A percentile compares a stretch with the other conserved stretches of the same genome.
Conservation (phyloP, 1,139 yeast genomes). For the Pichia sp. region DNA sequence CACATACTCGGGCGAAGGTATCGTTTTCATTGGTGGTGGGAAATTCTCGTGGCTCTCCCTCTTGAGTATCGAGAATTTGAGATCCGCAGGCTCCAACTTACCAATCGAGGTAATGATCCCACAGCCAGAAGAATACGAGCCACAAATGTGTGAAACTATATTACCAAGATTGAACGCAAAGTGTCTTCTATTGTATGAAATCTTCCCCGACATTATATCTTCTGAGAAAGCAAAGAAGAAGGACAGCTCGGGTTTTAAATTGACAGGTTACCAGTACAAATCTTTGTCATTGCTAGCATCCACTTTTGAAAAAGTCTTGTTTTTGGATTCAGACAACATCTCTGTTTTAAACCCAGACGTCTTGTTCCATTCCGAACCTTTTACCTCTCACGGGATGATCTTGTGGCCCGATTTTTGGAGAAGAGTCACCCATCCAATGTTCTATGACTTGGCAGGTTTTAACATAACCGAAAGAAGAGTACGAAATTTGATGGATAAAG, state of each 20-base stretch:
- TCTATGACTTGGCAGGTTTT: slow-evolving; percentile 50
- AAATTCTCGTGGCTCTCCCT: slow-evolving; percentile 53
- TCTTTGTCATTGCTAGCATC: slow-evolving; percentile 53
- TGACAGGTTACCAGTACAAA: slow-evolving; percentile 53
- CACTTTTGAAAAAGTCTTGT: slow-evolving; percentile 51
- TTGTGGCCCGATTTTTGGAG: slow-evolving; percentile 72
- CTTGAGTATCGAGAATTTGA: slow-evolving; percentile 47
- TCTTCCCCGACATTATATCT: slow-evolving; percentile 30
- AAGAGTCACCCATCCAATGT: slow-evolving; percentile 55
- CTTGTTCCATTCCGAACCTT: slow-evolving; percentile 41
- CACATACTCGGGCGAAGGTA: slow-evolving; percentile 50
- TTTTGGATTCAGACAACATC: slow-evolving; percentile 57
- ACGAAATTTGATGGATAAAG: slow-evolving; percentile 27
- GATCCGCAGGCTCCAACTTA: slow-evolving; percentile 49
- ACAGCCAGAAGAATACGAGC: slow-evolving; percentile 43
- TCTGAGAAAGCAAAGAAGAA: slow-evolving; percentile 9
- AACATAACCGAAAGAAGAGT: slow-evolving; percentile 34
- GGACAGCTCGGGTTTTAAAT: slow-evolving; percentile 1
- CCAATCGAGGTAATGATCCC: slow-evolving; percentile 61
- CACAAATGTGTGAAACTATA: slow-evolving; percentile 42
- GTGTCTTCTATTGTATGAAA: slow-evolving; percentile 41
- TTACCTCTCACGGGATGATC: slow-evolving; percentile 40
- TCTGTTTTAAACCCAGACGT: slow-evolving; percentile 50
- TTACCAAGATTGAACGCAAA: slow-evolving; percentile 46
- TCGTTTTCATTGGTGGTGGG: slow-evolving; percentile 65